These are phyloP conservation scores for Medicago truncatula DNA, from an alignment of 306 rosid species.

Conservation along the genomic window DNA sequence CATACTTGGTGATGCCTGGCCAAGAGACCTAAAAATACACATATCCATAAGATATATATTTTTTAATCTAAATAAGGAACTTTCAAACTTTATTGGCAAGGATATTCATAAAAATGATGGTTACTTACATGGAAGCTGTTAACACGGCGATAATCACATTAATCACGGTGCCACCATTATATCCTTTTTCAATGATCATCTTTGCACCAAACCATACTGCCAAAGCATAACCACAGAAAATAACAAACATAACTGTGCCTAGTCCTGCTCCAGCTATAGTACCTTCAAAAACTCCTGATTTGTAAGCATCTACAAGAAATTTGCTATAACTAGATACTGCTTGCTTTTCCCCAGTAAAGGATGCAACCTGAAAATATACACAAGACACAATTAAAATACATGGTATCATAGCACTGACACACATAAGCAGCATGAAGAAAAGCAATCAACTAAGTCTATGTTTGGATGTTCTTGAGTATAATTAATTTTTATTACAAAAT, in stretches of 20 bases:
- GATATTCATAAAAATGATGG: background rate
- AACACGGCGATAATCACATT: conserved; percentile 79
- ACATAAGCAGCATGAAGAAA: background rate
- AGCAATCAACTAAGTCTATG: background rate
- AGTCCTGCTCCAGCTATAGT: conserved; percentile 65
- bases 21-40: conserved; percentile 69
- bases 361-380: conserved; percentile 64
- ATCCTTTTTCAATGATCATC: conserved; percentile 78
- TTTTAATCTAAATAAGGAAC: conserved; percentile 2
- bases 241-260: conserved; percentile 62
- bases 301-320: conserved; percentile 71
- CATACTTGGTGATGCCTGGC: conserved; percentile 90
- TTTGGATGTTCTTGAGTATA: background rate
- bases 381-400: background rate
- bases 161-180: conserved; percentile 76
- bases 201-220: conserved; percentile 87
- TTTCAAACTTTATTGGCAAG: background rate
- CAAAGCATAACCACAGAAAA: conserved; percentile 68
- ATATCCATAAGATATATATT: conserved; percentile 9
- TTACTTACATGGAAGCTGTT: conserved; percentile 81
- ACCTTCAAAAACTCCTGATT: conserved; percentile 77
- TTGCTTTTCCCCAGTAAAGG: conserved; percentile 86
- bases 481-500: too few species aligned
- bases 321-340: conserved; percentile 63
- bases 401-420: conserved; percentile 19